A percentile compares a stretch with the other conserved stretches of the same genome.
phyloP scores from a whole-genome alignment of 768 basidiomycete species.

The Tricholoma hemisulphureum region DNA sequence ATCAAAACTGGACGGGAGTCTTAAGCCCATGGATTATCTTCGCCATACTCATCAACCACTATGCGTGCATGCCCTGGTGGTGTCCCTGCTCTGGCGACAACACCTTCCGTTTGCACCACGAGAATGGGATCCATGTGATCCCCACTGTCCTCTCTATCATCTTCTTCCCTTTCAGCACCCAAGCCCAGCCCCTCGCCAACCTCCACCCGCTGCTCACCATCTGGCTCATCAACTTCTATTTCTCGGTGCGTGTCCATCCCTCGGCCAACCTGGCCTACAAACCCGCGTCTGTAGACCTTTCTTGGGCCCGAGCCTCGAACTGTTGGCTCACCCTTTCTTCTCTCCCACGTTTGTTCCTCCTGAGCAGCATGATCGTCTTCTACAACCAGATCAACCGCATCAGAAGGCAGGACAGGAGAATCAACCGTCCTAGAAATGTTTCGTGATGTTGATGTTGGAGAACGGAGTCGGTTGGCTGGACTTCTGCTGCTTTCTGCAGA shows the following conservation, averaged over 20 bases:
- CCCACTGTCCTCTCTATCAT: conserved; percentile 25
- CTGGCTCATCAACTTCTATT: conserved; percentile 38
- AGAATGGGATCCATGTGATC: conserved; percentile 24
- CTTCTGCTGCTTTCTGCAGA: conserved; percentile 28
- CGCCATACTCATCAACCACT: conserved; percentile 32
- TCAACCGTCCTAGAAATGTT: conserved; percentile 25
- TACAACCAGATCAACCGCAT: conserved; percentile 89
- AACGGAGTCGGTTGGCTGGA: conserved; percentile 23
- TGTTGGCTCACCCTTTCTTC: conserved; percentile 63
- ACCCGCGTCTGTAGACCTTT: conserved; percentile 54
- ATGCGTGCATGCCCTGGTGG: conserved; percentile 47
- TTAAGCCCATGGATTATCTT: conserved; percentile 63
- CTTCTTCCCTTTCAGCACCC: conserved; percentile 31
- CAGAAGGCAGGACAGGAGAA: conserved; percentile 47
- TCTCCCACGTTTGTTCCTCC: conserved; percentile 50
- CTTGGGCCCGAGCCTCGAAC: conserved; percentile 40
- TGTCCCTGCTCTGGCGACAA: conserved; percentile 37
- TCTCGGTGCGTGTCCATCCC: conserved; percentile 35
- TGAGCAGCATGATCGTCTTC: conserved; percentile 60
- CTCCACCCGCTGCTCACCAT: conserved; percentile 31
- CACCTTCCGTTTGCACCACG: conserved; percentile 15
- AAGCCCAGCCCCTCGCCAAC: conserved; percentile 43
- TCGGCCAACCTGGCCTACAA: conserved; percentile 37
- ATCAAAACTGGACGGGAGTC: conserved; percentile 12
- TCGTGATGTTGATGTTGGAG: conserved; percentile 33